Percentiles rank a stretch among this genome's conserved stretches.
Evolutionary conservation across 2,329 filamentous ascomycete species (phyloP).

Genomic region (Talaromyces rugulosus): DNA sequence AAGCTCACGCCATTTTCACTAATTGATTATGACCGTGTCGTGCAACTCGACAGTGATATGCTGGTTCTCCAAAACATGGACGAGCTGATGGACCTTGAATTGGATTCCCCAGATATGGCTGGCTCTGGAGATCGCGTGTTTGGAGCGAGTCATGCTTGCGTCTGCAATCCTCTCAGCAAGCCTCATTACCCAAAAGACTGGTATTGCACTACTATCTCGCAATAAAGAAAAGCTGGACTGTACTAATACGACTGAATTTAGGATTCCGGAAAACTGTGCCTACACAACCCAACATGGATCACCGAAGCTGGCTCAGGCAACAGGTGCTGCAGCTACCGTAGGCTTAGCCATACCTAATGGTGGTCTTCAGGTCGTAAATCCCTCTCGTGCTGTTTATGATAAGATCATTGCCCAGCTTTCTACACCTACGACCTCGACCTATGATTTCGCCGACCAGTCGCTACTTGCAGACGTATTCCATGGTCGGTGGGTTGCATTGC

Average conservation of each 20-base stretch:
- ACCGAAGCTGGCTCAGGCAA: conserved; percentile 48
- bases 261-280: conserved; percentile 57
- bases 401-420: conserved; percentile 41
- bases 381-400: conserved; percentile 50
- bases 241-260: conserved; percentile 12
- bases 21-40: conserved; percentile 70
- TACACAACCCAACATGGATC: conserved; percentile 55
- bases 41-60: conserved; percentile 88
- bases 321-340: conserved; percentile 46
- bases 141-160: conserved; percentile 77
- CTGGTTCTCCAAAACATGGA: conserved; percentile 81
- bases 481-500: conserved; percentile 55
- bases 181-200: conserved; percentile 74
- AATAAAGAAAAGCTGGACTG: neutral
- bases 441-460: conserved; percentile 60
- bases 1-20: conserved; percentile 78
- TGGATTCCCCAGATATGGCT: conserved; percentile 55
- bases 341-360: conserved; percentile 58
- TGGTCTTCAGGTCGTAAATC: conserved; percentile 59
- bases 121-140: conserved; percentile 64
- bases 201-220: conserved; percentile 30
- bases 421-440: conserved; percentile 45
- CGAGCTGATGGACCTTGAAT: conserved; percentile 77
- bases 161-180: conserved; percentile 77
- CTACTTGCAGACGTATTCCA: conserved; percentile 55